Evolutionary conservation across 257 asterid genomes (phyloP).

Genomic region (Leptodermis oblonga): DNA sequence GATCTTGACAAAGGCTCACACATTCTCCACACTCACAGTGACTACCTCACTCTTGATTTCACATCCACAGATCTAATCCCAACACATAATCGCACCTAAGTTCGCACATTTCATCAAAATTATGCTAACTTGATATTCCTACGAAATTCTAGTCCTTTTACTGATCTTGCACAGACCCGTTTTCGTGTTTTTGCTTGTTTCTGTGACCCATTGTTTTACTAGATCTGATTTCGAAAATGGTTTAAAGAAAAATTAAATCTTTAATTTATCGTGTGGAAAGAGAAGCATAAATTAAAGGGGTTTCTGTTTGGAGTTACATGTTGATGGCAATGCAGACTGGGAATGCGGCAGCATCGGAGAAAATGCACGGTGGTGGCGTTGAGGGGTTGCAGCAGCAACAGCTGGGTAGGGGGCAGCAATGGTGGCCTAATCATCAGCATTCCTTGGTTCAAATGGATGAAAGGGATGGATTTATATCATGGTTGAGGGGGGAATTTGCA

Average conservation of each 20-base stretch:
- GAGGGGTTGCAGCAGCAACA: constrained; percentile 15
- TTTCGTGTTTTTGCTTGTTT: constrained; percentile 4
- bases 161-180: constrained; percentile 19
- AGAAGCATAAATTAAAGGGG: neutral
- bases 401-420: constrained; percentile 29
- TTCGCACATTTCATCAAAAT: neutral
- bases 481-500: constrained; percentile 89
- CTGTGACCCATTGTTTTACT: constrained; percentile 1
- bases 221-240: constrained; percentile 42
- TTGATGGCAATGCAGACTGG: constrained; percentile 62
- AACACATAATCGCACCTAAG: neutral
- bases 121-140: neutral
- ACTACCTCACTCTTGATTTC: constrained; percentile 1
- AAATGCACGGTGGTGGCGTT: constrained; percentile 24
- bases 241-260: constrained; percentile 18
- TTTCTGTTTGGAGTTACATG: neutral
- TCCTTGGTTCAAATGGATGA: constrained; percentile 49
- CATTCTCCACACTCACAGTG: neutral
- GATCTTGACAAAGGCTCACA: constrained; percentile 1
- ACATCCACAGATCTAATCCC: constrained; percentile 16
- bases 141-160: constrained; percentile 15
- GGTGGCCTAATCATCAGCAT: constrained; percentile 41
- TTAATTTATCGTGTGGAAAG: neutral
- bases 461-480: constrained; percentile 64
- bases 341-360: constrained; percentile 29